Percentiles rank a stretch among this genome's conserved stretches.
Conservation (phyloP, 371 early-diverging fungal genomes). For the Mortierella sp. region DNA sequence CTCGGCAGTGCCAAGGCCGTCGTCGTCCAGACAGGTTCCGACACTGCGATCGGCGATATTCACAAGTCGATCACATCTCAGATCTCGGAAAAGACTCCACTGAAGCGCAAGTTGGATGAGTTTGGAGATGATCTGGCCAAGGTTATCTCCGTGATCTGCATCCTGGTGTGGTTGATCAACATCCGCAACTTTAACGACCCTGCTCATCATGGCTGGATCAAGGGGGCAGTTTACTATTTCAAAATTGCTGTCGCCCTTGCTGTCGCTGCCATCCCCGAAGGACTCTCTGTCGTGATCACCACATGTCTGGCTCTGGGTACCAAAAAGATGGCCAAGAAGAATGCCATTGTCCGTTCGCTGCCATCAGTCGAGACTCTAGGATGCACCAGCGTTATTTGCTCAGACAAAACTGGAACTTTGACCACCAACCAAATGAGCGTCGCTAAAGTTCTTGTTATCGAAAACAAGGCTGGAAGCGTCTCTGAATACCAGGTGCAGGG, state of each 20-base stretch:
- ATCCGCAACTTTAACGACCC: constrained; percentile 60
- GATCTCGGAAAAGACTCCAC: constrained; percentile 73
- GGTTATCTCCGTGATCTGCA: constrained; percentile 84
- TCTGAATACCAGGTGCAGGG: constrained; percentile 79
- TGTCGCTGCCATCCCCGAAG: constrained; percentile 92
- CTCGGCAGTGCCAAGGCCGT: constrained; percentile 91
- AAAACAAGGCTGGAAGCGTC: constrained; percentile 54
- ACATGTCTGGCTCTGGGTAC: constrained; percentile 92
- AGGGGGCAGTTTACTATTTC: constrained; percentile 57
- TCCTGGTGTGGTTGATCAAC: constrained; percentile 71
- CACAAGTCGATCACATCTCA: constrained; percentile 86
- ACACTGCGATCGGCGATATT: constrained; percentile 93
- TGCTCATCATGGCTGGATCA: background rate
- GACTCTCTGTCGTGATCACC: constrained; percentile 88
- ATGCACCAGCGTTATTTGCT: constrained; percentile 91
- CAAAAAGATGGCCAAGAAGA: constrained; percentile 87
- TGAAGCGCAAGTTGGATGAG: constrained; percentile 78
- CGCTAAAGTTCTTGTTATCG: constrained; percentile 65
- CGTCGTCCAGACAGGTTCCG: constrained; percentile 90
- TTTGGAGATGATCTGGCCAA: constrained; percentile 72
- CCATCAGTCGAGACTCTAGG: constrained; percentile 95
- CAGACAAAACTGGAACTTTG: constrained; percentile 97
- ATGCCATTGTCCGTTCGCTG: constrained; percentile 93
- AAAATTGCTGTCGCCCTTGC: constrained; percentile 91
- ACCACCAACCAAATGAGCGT: constrained; percentile 97